Conservation (phyloP, 164 flowering plant species). For the Berberis vulgaris region DNA sequence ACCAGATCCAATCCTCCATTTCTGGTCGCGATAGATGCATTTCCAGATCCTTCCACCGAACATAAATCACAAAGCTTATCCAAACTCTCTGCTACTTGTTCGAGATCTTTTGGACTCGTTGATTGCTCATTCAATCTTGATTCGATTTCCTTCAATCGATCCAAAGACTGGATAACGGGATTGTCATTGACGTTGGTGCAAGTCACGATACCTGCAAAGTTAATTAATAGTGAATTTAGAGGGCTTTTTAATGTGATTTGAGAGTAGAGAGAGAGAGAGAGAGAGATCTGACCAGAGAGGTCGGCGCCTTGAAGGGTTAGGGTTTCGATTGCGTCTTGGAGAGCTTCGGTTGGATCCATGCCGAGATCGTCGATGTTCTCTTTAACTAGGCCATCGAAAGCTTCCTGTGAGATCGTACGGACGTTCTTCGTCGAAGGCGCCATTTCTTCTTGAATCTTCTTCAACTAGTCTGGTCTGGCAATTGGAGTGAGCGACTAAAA, state of each 20-base stretch:
- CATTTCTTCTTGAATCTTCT: slow-evolving; percentile 9
- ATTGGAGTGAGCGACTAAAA: too few species aligned
- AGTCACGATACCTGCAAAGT: slow-evolving; percentile 48
- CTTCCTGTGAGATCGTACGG: slow-evolving; percentile 68
- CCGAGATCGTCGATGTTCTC: slow-evolving; percentile 95
- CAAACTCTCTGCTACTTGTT: slow-evolving; percentile 35
- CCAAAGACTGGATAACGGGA: slow-evolving; percentile 60
- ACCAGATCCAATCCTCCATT: slow-evolving; percentile 76
- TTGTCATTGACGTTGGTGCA: slow-evolving; percentile 42
- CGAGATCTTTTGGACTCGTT: slow-evolving; percentile 13
- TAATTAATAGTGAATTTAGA: neutral
- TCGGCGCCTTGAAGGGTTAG: slow-evolving; percentile 93
- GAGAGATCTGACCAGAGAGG: slow-evolving; percentile 51
- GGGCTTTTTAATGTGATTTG: neutral
- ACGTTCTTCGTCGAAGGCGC: slow-evolving; percentile 16
- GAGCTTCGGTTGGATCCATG: slow-evolving; percentile 89
- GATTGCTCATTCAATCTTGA: neutral
- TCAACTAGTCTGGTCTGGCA: too few species aligned
- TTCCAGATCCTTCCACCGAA: slow-evolving; percentile 38
- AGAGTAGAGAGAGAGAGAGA: neutral
- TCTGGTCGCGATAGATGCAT: slow-evolving; percentile 54
- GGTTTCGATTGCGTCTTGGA: slow-evolving; percentile 83
- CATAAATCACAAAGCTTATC: slow-evolving; percentile 44
- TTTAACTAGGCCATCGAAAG: slow-evolving; percentile 74
- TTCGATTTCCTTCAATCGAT: slow-evolving; percentile 35